Conservation (phyloP, 2,329 filamentous ascomycete species). For the Knoxdaviesia proteae region DNA sequence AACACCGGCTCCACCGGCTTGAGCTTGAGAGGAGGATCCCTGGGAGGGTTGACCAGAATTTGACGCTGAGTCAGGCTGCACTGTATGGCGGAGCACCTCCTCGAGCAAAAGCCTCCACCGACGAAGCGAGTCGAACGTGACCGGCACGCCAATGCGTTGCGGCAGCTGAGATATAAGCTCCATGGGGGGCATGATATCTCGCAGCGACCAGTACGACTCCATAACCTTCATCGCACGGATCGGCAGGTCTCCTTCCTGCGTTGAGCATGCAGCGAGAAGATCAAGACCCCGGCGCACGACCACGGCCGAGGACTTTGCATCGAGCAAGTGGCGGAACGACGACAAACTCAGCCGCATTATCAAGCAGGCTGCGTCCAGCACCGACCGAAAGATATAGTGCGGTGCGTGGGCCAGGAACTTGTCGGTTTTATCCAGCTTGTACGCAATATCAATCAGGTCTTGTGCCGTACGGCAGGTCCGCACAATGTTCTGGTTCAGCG, state of each 20-base stretch:
- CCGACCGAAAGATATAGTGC: slow-evolving; percentile 25
- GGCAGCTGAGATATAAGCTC: slow-evolving; percentile 20
- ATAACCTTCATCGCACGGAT: slow-evolving; percentile 22
- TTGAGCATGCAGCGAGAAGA: slow-evolving; percentile 16
- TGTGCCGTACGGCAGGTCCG: slow-evolving; percentile 27
- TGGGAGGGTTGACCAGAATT: slow-evolving; percentile 12
- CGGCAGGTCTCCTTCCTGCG: slow-evolving; percentile 27
- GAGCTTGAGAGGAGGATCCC: slow-evolving; percentile 8
- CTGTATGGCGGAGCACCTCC: slow-evolving; percentile 13
- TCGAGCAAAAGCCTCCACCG: slow-evolving; percentile 23
- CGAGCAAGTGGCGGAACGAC: slow-evolving; percentile 14
- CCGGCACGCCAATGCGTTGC: slow-evolving; percentile 24
- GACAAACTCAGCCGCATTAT: slow-evolving; percentile 11
- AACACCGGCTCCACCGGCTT: not conserved
- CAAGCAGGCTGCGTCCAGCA: slow-evolving; percentile 24
- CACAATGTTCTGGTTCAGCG: slow-evolving; percentile 21
- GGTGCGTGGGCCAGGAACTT: slow-evolving; percentile 24
- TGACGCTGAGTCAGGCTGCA: slow-evolving; percentile 6
- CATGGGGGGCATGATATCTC: slow-evolving; percentile 15
- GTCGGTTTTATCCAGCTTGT: slow-evolving; percentile 19
- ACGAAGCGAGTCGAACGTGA: slow-evolving; percentile 27
- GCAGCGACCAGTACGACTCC: slow-evolving; percentile 25
- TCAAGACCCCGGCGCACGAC: slow-evolving; percentile 12
- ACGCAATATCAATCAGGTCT: slow-evolving; percentile 19
- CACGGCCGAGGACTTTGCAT: slow-evolving; percentile 19